Conservation (phyloP, 164 flowering plant genomes). For the Aristolochia fimbriata region DNA sequence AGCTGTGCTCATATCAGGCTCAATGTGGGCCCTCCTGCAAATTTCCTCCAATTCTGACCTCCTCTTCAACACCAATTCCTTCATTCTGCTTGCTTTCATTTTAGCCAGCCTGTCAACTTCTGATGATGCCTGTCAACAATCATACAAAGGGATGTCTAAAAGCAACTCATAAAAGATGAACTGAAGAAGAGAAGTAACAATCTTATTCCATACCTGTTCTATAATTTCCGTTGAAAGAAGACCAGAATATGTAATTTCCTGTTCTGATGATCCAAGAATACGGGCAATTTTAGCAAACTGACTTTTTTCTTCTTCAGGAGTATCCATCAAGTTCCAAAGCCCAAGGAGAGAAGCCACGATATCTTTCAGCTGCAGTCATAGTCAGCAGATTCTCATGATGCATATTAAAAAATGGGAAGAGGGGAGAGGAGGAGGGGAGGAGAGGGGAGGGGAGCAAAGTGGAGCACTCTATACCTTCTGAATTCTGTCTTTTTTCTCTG, state of each 20-base stretch:
- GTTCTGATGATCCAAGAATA: constrained; percentile 38
- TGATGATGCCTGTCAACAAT: constrained; percentile 49
- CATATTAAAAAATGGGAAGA: not conserved
- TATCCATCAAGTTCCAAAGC: constrained; percentile 90
- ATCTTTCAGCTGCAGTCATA: constrained; percentile 51
- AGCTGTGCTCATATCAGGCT: constrained; percentile 77
- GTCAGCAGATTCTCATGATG: not conserved
- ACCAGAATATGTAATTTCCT: constrained; percentile 47
- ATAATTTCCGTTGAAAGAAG: constrained; percentile 60
- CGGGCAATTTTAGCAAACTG: constrained; percentile 32
- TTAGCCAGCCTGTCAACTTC: constrained; percentile 75
- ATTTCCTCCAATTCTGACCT: constrained; percentile 82
- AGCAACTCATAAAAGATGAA: not conserved
- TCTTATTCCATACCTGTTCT: constrained; percentile 46
- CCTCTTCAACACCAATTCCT: constrained; percentile 75
- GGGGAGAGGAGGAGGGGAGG: too few species aligned
- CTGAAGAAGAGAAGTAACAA: not conserved
- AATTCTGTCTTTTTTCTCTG: constrained; percentile 51
- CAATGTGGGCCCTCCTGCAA: constrained; percentile 62
- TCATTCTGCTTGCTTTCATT: constrained; percentile 88
- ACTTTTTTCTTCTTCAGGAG: constrained; percentile 50
- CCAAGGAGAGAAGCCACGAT: constrained; percentile 43
- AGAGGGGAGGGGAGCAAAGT: not conserved
- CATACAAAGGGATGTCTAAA: not conserved
- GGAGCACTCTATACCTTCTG: constrained; percentile 45